Evolutionary conservation across 495 filamentous ascomycete species (phyloP), one percentile per base, ranked within the genome.

Genomic region (Thozetella sp.): DNA sequence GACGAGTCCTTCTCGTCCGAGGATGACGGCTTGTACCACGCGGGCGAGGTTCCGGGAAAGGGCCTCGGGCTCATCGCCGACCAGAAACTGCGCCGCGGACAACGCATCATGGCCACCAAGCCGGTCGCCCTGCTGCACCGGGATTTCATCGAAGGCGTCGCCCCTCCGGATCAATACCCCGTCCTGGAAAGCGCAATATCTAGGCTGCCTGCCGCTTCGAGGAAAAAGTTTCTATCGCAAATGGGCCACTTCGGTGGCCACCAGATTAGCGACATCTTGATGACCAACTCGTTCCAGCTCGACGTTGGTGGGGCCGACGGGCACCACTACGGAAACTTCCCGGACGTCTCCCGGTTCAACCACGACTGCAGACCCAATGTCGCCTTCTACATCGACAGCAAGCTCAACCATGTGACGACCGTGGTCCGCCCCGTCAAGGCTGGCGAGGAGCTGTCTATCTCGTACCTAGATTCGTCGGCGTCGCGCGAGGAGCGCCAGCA

Each of bases 361-460:
- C 67, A 70, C 48, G 64, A 72, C 55, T 72, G 70, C 45, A 51
- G 70, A 2, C 67, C 70, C 11, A 72, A 68, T 27, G 54, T 66
- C 20, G 67, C 61, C 3, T 71, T 71, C 46, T 45, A 58, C 25
- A 48, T 71, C 27, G 63, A 57, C 25, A 22, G 34, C 20, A 55
- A 57, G 34, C 22, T 73, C 0, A 56, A 37, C 25, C 63, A 69
- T 51, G 53, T 56, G 48, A 67, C 64, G n/a, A 65, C 63, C 22
- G 68, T 62, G 0, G 68, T 66, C 22, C 43, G 68, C 3, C 59
- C 59, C 15, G 64, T 69, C 27, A n/a, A 6, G 2, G 51, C 58
- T 0, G 66, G 66, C 13, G 66, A 71, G 45, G 66, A 73, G 60
- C 61, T 73, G 19, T 53, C 59, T 22, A 63, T 73, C 23, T 62